Percentiles rank a stretch among this genome's conserved stretches.
These are phyloP conservation scores for Amniculicola lignicola DNA, from an alignment of 495 filamentous ascomycete species.

Conservation along the genomic window DNA sequence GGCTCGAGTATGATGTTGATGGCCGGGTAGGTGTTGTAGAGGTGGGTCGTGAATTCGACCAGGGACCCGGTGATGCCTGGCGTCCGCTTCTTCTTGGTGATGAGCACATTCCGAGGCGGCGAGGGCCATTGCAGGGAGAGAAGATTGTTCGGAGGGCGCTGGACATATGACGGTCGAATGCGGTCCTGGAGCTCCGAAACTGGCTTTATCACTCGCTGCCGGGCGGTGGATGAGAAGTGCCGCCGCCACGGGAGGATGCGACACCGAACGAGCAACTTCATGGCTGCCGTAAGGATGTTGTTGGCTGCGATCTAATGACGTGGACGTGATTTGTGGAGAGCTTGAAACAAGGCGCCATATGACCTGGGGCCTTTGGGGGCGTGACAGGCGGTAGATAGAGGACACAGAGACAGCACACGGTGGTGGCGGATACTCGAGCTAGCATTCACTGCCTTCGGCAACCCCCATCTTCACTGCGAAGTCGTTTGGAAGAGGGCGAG, in stretches of 20 bases:
- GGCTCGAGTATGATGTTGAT: conserved; percentile 81
- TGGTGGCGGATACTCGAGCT: no score
- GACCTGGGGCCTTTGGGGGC: background rate
- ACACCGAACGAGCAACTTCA: conserved; percentile 18
- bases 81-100: conserved; percentile 81
- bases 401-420: no score
- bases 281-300: background rate
- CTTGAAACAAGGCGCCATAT: conserved; percentile 11
- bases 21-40: conserved; percentile 73
- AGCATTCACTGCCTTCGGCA: no score
- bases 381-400: background rate
- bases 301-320: background rate
- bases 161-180: conserved; percentile 56
- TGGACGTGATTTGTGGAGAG: conserved; percentile 1
- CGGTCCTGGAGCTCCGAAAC: conserved; percentile 53
- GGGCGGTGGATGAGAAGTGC: conserved; percentile 47
- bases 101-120: conserved; percentile 82
- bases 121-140: conserved; percentile 84
- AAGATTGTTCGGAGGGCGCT: conserved; percentile 59
- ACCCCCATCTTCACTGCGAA: no score
- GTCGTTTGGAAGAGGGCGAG: no score
- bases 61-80: conserved; percentile 68
- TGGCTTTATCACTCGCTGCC: conserved; percentile 48
- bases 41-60: conserved; percentile 77
- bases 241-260: conserved; percentile 27